Evolutionary conservation across 208 protist species (phyloP).

Genomic region (Crithidia sp.): DNA sequence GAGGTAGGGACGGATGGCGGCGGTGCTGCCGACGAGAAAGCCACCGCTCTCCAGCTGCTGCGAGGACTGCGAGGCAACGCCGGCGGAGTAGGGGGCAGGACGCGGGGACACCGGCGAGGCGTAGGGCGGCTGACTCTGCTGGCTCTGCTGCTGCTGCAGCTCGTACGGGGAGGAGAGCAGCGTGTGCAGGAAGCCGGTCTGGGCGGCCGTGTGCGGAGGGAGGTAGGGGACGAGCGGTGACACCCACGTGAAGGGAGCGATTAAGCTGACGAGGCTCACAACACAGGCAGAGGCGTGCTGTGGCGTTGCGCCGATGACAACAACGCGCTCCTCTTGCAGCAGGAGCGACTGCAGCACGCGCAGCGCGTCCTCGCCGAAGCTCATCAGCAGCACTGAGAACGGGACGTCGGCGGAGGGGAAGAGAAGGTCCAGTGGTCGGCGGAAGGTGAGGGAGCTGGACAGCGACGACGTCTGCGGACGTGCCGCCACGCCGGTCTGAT

Average conservation of each 20-base stretch:
- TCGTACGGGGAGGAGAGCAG: conserved; percentile 25
- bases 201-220: conserved; percentile 31
- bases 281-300: conserved; percentile 84
- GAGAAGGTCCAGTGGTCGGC: conserved; percentile 48
- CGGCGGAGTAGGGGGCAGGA: conserved; percentile 15
- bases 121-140: not conserved
- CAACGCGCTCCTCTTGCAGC: conserved; percentile 56
- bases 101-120: not conserved
- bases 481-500: conserved; percentile 3
- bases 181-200: conserved; percentile 29
- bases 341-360: conserved; percentile 76
- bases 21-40: conserved; percentile 66
- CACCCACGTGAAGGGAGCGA: conserved; percentile 65
- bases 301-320: conserved; percentile 71
- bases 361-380: conserved; percentile 72
- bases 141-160: conserved; percentile 10
- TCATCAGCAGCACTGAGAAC: conserved; percentile 54
- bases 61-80: conserved; percentile 7
- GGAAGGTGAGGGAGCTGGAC: conserved; percentile 28
- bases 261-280: conserved; percentile 57
- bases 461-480: conserved; percentile 21
- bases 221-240: conserved; percentile 70
- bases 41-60: conserved; percentile 31
- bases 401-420: conserved; percentile 58
- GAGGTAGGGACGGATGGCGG: conserved; percentile 61